These are phyloP conservation scores for Botrytis hyacinthi DNA, from an alignment of 2,329 filamentous ascomycete genomes.

Conservation along the genomic window DNA sequence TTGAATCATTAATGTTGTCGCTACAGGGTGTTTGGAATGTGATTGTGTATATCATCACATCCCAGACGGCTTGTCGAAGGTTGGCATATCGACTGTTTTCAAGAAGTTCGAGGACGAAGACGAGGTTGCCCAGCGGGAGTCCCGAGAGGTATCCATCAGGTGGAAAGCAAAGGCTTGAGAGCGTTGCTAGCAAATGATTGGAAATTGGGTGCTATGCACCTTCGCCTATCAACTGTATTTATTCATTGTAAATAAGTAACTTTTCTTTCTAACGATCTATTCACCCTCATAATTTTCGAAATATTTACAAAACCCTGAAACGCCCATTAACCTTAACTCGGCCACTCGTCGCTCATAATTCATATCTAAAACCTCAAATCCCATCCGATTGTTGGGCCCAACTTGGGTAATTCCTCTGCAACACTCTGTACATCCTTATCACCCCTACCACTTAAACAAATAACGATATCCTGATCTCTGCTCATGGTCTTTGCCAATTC, in stretches of 20 bases:
- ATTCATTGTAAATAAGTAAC: neutral
- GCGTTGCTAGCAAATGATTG: constrained; percentile 19
- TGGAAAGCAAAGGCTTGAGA: constrained; percentile 22
- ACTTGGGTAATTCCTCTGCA: constrained; percentile 83
- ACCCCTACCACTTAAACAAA: constrained; percentile 88
- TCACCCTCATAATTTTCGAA: neutral
- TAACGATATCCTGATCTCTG: constrained; percentile 85
- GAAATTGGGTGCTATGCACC: neutral
- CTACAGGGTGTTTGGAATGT: constrained; percentile 81
- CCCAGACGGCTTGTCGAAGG: constrained; percentile 47
- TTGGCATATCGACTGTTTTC: constrained; percentile 3
- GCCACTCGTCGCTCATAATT: neutral
- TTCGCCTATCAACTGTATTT: neutral
- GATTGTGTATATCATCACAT: constrained; percentile 69
- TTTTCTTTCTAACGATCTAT: neutral
- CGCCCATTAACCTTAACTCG: neutral
- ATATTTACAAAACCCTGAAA: constrained; percentile 15
- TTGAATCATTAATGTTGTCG: constrained; percentile 20
- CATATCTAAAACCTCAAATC: constrained; percentile 57
- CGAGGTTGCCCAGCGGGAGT: constrained; percentile 10
- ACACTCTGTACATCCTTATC: constrained; percentile 99
- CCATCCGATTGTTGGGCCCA: constrained; percentile 86
- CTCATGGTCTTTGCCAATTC: constrained; percentile 90
- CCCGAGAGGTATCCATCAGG: constrained; percentile 12
- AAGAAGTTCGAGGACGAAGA: constrained; percentile 11